A percentile compares a stretch with the other conserved stretches of the same genome.
phyloP scores from a whole-genome alignment of 208 protist genomes.

The Leishmania martiniquensis region DNA sequence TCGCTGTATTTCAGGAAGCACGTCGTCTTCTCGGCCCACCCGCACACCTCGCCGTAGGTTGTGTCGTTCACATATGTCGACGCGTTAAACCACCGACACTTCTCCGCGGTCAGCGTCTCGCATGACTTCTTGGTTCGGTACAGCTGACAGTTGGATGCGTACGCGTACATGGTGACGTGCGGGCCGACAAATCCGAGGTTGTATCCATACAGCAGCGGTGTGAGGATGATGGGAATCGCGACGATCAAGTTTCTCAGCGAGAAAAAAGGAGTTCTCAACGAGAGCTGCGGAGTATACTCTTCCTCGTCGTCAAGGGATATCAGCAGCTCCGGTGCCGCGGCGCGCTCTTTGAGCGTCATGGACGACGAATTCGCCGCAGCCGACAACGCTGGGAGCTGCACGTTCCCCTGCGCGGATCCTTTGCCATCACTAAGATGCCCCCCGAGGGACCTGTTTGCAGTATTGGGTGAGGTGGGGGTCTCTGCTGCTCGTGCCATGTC shows the following conservation, averaged over 20 bases:
- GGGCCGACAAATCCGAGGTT: conserved; percentile 54
- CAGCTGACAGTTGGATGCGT: conserved; percentile 50
- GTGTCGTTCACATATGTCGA: conserved; percentile 10
- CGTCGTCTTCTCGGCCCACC: conserved; percentile 34
- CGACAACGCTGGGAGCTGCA: neutral
- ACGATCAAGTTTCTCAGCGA: conserved; percentile 16
- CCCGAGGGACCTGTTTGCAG: neutral
- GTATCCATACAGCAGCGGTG: conserved; percentile 37
- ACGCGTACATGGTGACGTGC: conserved; percentile 42
- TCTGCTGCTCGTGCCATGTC: neutral
- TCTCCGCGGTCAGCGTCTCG: conserved; percentile 31
- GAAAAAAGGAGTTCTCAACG: conserved; percentile 1
- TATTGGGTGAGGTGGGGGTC: neutral
- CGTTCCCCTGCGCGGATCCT: neutral
- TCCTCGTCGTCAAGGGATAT: neutral
- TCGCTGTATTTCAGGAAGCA: conserved; percentile 39
- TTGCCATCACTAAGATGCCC: neutral
- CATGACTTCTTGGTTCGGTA: conserved; percentile 32
- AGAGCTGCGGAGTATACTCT: neutral
- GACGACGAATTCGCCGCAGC: neutral
- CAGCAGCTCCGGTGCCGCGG: neutral
- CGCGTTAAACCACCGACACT: conserved; percentile 29
- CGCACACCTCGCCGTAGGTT: conserved; percentile 28
- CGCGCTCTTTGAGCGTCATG: neutral
- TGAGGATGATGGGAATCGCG: conserved; percentile 22